Base-by-base conservation (phyloP, 352 stramenopile genomes). In the Globisporangium emineosum region DNA sequence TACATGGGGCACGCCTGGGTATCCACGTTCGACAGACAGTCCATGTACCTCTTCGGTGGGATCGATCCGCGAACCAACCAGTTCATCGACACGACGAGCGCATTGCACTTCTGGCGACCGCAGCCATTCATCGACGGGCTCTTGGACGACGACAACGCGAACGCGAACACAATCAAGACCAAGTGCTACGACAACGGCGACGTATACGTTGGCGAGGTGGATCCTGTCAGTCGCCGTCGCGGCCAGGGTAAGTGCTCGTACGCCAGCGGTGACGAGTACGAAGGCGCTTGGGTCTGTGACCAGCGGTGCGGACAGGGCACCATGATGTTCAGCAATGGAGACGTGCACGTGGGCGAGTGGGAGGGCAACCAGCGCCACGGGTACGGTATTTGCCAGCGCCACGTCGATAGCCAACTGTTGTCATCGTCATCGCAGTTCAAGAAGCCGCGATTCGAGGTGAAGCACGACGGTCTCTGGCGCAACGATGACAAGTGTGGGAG, bases 381-480 rank as follows among this genome's bases (percentile, higher is more conserved):
- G 0, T 78, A 69, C 50, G 85, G 85, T 15, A 76, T 89, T 30
- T 66, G 75, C 23, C 73, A 88, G 51, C 68, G 67, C 19, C 49
- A 61, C 57, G 29, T 57, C 19, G 29, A 3, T 5, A n/a, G 25
- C 21, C 19, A 43, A 12, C 40, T 21, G 40, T n/a, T 13, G 5
- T 17, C 35, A 32, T 53, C 63, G 21, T 33, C 52, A 57, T 10
- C 10, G 54, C 40, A 37, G 29, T 33, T 21, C 7, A 40, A 27
- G 7, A 47, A 54, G 21, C 21, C 23, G 27, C 65, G 61, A 4
- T 65, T 73, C 29, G 57, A 61, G 9, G 71, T 72, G 32, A 69
- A 67, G 43, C 96, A 96, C 65, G 82, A 95, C 43, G 91, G 91
- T 13, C 61, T 84, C 13, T 97, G 91, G 90, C 29, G 59, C 3